Conservation (phyloP, 2,329 filamentous ascomycete genomes). For the Aureobasidium sp. region DNA sequence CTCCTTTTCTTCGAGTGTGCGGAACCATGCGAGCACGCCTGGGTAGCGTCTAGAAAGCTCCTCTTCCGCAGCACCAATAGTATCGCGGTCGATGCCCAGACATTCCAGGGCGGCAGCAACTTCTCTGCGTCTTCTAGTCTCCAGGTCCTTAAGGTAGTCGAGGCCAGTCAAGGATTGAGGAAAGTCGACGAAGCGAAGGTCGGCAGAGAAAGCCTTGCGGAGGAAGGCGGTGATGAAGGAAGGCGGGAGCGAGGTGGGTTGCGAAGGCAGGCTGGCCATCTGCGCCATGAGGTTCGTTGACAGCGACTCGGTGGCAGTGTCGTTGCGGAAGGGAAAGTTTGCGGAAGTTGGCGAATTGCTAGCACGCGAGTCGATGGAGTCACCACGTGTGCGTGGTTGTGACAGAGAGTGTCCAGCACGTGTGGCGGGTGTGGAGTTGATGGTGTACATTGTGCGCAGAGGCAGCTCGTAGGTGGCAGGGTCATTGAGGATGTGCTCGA, state of each 20-base stretch:
- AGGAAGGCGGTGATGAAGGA: slow-evolving; percentile 58
- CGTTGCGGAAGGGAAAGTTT: slow-evolving; percentile 24
- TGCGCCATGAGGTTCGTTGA: slow-evolving; percentile 48
- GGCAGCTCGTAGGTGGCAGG: slow-evolving; percentile 59
- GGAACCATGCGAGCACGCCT: slow-evolving; percentile 50
- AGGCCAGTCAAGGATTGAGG: slow-evolving; percentile 58
- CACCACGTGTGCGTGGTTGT: not conserved
- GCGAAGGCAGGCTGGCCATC: slow-evolving; percentile 51
- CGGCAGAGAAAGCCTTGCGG: slow-evolving; percentile 50
- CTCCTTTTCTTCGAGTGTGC: slow-evolving; percentile 38
- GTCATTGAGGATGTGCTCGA: slow-evolving; percentile 55
- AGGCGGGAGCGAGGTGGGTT: slow-evolving; percentile 56
- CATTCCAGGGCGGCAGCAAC: slow-evolving; percentile 48
- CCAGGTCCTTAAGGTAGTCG: slow-evolving; percentile 59
- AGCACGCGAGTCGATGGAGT: slow-evolving; percentile 16
- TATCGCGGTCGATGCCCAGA: slow-evolving; percentile 43
- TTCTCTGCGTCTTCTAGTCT: slow-evolving; percentile 53
- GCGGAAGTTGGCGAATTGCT: slow-evolving; percentile 32
- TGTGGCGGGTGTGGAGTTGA: slow-evolving; percentile 50
- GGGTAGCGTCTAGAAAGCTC: slow-evolving; percentile 46
- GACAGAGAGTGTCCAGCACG: slow-evolving; percentile 31
- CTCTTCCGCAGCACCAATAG: slow-evolving; percentile 40
- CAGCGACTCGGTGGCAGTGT: slow-evolving; percentile 37
- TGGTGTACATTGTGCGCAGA: slow-evolving; percentile 59
- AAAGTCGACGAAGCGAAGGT: slow-evolving; percentile 55